Conservation (phyloP, 164 flowering plant genomes). For the Macadamia tetraphylla region DNA sequence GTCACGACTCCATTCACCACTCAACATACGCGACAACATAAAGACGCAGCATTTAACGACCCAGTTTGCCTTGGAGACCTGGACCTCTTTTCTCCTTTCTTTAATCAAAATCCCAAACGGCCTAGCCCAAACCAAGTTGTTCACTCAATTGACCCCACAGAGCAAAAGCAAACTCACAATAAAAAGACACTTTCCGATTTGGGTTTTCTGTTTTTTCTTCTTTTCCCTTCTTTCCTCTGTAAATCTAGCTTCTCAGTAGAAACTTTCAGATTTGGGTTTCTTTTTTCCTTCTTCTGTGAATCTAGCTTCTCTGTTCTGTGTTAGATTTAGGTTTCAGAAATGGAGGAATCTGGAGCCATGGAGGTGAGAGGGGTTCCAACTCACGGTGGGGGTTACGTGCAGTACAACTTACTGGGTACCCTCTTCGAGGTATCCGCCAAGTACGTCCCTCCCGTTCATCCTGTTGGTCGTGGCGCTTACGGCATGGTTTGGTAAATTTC, state of each 20-base stretch:
- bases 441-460: slow-evolving; percentile 59
- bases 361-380: slow-evolving; percentile 31
- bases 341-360: slow-evolving; percentile 22
- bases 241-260: too few relatives aligned
- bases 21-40: too few relatives aligned
- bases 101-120: neutral
- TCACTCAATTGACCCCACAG: too few relatives aligned
- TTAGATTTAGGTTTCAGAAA: neutral
- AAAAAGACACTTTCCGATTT: neutral
- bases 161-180: too few relatives aligned
- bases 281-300: neutral
- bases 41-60: too few relatives aligned
- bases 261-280: neutral
- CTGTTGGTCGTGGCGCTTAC: slow-evolving; percentile 73
- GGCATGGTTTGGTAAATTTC: slow-evolving; percentile 62
- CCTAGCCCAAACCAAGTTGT: too few relatives aligned
- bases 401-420: slow-evolving; percentile 54
- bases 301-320: neutral
- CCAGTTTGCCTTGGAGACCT: too few relatives aligned
- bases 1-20: too few relatives aligned
- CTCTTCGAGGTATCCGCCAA: slow-evolving; percentile 58
- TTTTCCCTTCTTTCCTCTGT: neutral
- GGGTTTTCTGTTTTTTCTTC: too few relatives aligned
- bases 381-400: slow-evolving; percentile 38
- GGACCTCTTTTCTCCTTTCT: neutral